Evolutionary conservation across 306 rosid genomes (phyloP).

Genomic region (Prunus mira): DNA sequence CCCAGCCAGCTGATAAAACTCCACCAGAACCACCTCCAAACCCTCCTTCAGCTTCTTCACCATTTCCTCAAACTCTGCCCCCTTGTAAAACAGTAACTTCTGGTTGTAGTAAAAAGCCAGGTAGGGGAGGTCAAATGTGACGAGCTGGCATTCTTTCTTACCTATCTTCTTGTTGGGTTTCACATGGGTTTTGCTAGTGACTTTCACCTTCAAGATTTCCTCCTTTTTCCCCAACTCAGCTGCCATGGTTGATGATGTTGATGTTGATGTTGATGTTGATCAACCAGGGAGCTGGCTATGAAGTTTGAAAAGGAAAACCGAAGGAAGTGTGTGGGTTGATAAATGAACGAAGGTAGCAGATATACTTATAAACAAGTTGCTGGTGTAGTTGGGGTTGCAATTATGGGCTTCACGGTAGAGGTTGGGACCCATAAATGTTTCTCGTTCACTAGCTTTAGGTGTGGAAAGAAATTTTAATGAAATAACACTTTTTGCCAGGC

Average conservation of each 20-base stretch:
- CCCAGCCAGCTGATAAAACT: slow-evolving; percentile 81
- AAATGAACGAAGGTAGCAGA: not conserved
- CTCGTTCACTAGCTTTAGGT: not conserved
- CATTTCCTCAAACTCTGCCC: slow-evolving; percentile 45
- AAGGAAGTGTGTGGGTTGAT: slow-evolving; percentile 14
- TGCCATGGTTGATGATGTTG: slow-evolving; percentile 35
- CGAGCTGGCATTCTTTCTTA: slow-evolving; percentile 55
- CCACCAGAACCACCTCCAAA: slow-evolving; percentile 51
- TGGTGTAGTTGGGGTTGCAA: slow-evolving; percentile 44
- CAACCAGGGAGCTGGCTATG: too few species aligned
- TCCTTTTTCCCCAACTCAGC: slow-evolving; percentile 32
- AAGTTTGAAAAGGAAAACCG: not conserved
- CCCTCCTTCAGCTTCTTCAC: slow-evolving; percentile 75
- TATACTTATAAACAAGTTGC: slow-evolving; percentile 31
- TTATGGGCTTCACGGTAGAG: slow-evolving; percentile 39
- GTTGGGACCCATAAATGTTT: slow-evolving; percentile 54
- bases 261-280: not conserved
- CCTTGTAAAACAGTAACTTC: slow-evolving; percentile 71
- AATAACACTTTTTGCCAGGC: too few species aligned
- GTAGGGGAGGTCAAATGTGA: slow-evolving; percentile 91
- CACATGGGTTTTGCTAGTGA: slow-evolving; percentile 52
- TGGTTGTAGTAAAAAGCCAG: slow-evolving; percentile 96
- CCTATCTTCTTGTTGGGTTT: slow-evolving; percentile 60
- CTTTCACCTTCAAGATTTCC: slow-evolving; percentile 40
- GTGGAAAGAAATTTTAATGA: not conserved